Conservation (phyloP, 2,329 filamentous ascomycete genomes). For the Madurella fahalii region DNA sequence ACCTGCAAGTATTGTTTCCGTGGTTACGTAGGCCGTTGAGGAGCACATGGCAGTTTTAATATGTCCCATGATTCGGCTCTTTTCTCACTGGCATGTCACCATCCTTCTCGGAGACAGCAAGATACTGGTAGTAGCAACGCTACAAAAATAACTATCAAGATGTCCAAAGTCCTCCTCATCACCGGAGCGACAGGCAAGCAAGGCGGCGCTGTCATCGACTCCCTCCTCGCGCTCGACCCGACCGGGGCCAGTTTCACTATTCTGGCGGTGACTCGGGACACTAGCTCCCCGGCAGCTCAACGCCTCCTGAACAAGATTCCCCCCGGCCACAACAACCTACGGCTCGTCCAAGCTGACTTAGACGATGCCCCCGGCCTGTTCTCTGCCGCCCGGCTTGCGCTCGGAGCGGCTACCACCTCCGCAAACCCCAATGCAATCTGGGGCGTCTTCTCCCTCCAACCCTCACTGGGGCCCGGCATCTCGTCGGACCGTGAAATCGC, state of each 20-base stretch:
- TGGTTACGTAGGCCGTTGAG: too few species aligned
- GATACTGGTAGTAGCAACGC: not conserved
- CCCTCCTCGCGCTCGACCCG: slow-evolving; percentile 31
- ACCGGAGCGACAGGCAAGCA: slow-evolving; percentile 48
- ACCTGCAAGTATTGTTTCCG: too few species aligned
- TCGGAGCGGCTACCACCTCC: not conserved
- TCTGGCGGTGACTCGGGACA: slow-evolving; percentile 56
- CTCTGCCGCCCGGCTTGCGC: slow-evolving; percentile 6
- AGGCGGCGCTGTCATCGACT: slow-evolving; percentile 41
- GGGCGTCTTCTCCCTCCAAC: slow-evolving; percentile 57
- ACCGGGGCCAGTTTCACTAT: slow-evolving; percentile 34
- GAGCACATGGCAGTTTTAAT: too few species aligned
- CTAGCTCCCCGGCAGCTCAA: slow-evolving; percentile 43
- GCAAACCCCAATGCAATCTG: slow-evolving; percentile 37
- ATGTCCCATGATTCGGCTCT: too few species aligned
- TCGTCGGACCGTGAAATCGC: slow-evolving; percentile 32
- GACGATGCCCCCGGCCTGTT: slow-evolving; percentile 20
- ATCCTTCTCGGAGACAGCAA: too few species aligned
- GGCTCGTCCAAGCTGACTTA: slow-evolving; percentile 23
- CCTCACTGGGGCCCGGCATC: slow-evolving; percentile 33
- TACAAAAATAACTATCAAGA: slow-evolving; percentile 21
- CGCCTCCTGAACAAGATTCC: slow-evolving; percentile 42
- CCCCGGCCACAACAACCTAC: slow-evolving; percentile 29
- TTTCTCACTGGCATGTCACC: too few species aligned
- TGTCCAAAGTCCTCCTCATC: slow-evolving; percentile 36